Base-by-base conservation (phyloP, 768 basidiomycete genomes). In the Calvatia gigantea region DNA sequence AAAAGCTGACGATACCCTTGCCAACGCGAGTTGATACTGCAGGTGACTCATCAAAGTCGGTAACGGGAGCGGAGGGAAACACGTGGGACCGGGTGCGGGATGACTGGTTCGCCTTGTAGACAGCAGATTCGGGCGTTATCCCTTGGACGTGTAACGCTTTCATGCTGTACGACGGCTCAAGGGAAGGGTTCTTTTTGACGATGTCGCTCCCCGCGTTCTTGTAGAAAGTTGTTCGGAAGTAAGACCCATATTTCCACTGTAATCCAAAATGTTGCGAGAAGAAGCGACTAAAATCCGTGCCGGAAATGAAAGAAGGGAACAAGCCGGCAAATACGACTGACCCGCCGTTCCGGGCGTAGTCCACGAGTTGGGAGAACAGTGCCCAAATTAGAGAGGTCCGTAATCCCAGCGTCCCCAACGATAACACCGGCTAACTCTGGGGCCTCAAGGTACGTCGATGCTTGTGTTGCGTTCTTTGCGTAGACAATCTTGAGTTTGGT, bases 271-370 rank as follows among this genome's bases (percentile, higher is more conserved):
- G 54, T 19, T 63, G 56, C 28, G 65, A 58, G 58, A 75, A 69
- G 47, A 72, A 69, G 6, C 52, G 57, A 44, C 63, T 56, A 51
- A 73, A 61, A 29, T 65, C 63, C 6, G 51, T 28, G n/a, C 60
- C 61, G 7, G 42, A 43, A 44, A 73, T 61, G 33, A 64, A 62
- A 31, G 51, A 61, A 61, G 70, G 69, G 63, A 75, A 74, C 23
- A 63, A 57, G 27, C 70, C 69, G 1, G 69, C 73, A 32, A 75
- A 47, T 4, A 75, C 67, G 27, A 70, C 69, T n/a, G 63, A 62
- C 6, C 78, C 76, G 8, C 77, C 76, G 3, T 51, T 52, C 49
- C 68, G 72, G 19, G 63, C 65, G 53, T 70, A 78, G n/a, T 67
- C 62, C 41, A 75, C 71, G 19, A 78, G 64, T 37, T 70, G 65